Evolutionary conservation across 192 early-diverging fungal genomes (phyloP), one percentile per base, ranked within the genome.

Genomic region (Umbelopsis sp.): DNA sequence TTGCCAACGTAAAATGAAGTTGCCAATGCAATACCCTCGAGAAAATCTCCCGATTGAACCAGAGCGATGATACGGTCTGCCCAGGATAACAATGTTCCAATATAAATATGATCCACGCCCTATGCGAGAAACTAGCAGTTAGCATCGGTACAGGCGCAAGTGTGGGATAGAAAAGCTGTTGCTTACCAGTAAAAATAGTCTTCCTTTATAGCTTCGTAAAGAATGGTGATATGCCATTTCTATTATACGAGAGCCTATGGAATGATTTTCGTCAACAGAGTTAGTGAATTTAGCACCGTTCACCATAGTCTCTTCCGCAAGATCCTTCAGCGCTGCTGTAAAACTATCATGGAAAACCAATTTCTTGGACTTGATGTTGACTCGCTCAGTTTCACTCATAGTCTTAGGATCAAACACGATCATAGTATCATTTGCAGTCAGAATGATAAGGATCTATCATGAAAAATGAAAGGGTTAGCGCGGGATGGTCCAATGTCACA

Each of bases 301-400:
- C 2, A 50, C 31, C 14, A 49, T 71, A 34, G 25, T 45, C 14
- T 67, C 65, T 20, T 79, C 71, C 5, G 76, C 71, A 16, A 82
- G 53, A 24, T 87, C 81, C 49, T 76, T 82, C 41, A 88, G 68
- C 24, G 81, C 56, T 0, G 65, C 34, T 2, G 68, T 75, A 44
- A 80, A 88, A 71, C 80, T 80, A 70, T 88, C 85, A 56, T 88
- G 87, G 65, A 85, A 88, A 3, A 88, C 81, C 47, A 88, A 73
- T 50, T 86, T 83, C 25, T 85, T 79, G 34, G 70, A 70, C 21
- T 81, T 67, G 20, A 85, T 78, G 71, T 75, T 83, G 21, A 75
- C 77, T 12, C 77, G 66, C 53, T 88, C 85, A 16, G 82, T 86
- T 51, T 83, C 80, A 6, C 53, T 70, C 82, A 88, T 84, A 31